These are phyloP conservation scores for Tagetes erecta DNA, from an alignment of 129 eudicot genomes.

Conservation along the genomic window DNA sequence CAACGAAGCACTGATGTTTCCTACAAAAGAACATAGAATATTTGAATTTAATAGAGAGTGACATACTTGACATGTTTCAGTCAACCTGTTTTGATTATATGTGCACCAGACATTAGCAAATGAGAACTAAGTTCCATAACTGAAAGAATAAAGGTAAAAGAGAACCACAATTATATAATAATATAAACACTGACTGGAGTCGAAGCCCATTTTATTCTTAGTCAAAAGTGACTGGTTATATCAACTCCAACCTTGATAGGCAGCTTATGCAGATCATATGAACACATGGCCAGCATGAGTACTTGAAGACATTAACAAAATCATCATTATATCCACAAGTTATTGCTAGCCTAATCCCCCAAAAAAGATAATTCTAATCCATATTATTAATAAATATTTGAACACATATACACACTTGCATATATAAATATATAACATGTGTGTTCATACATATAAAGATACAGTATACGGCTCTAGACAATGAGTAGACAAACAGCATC, in stretches of 20 bases:
- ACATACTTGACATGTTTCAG: conserved; percentile 22
- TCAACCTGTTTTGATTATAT: conserved; percentile 3
- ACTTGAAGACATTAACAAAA: not conserved
- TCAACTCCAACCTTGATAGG: not conserved
- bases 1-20: conserved; percentile 75
- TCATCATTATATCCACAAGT: not conserved
- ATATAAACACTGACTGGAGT: not conserved
- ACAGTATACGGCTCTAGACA: not conserved
- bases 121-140: not conserved
- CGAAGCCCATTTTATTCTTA: not conserved
- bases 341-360: not conserved
- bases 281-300: not conserved
- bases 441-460: not conserved
- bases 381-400: not conserved
- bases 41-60: not conserved
- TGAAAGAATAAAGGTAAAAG: not conserved
- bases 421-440: not conserved
- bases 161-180: not conserved
- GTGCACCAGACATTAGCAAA: not conserved
- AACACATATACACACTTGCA: not conserved
- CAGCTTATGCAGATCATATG: not conserved
- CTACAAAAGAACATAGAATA: conserved; percentile 37
- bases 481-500: not conserved
- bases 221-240: not conserved
- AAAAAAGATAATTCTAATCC: not conserved